Base-by-base conservation (phyloP, 2,329 filamentous ascomycete genomes). In the Aspergillus ruber region DNA sequence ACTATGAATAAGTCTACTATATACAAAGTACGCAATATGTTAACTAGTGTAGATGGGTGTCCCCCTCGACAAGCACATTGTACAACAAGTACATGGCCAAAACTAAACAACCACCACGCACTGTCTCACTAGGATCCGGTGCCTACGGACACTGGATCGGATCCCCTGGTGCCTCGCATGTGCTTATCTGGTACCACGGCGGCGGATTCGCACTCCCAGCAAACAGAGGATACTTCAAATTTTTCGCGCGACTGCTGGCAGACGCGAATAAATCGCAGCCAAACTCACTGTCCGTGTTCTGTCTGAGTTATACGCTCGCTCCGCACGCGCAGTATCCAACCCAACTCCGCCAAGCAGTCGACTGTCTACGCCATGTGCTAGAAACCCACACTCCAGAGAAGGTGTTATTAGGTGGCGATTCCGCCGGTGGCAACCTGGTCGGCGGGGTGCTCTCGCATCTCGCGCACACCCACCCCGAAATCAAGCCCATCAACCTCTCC, bases 261-360 rank as follows among this genome's bases (percentile, higher is more conserved):
- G 62, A 68, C n/a, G 60, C 77, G 17, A 58, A 64, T n/a, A 39
- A 20, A 10, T 29, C 25, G 61, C 62, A 7, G 53, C 59, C 23
- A 73, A 72, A 77, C 44, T 66, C 69, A 27, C 63, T 79, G 25
- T 70, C 77, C 15, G 63, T 77, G 42, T 72, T 83, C 43, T 62
- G 79, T 20, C 69, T 82, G n/a, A 74, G 75, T 35, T 85, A 85
- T 62, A 77, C 76, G 21, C 72, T 83, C n/a, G 73, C 79, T 0
- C 73, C 73, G 0, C 53, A 63, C 9, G 71, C 63, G 6, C 64
- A 63, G 1, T 75, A 74, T 46, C 73, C 73, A 3, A 70, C 63
- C 1, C 72, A 74, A 48, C 56, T 74, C 15, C 61, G 60, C 25
- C 67, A 74, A 50, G 68, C 68, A 1, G 68, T 72, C 18, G 64